Evolutionary conservation across 2,329 filamentous ascomycete species (phyloP), one percentile per base, ranked within the genome.

Genomic region (Alternaria panax): DNA sequence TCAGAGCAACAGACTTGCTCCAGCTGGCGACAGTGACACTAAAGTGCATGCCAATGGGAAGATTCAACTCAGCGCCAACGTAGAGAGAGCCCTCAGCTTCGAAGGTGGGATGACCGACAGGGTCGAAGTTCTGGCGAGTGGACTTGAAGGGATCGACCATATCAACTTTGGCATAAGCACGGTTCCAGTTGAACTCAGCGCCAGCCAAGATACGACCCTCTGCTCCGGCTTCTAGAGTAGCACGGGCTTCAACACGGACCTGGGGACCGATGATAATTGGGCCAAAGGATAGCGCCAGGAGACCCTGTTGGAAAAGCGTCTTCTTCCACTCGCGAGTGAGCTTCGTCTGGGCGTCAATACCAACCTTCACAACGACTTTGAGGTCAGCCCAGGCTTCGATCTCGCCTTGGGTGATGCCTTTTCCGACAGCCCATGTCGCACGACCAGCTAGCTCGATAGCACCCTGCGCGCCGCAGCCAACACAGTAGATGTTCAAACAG

Each of bases 171-270:
- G 48, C 48, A 20, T 52, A 52, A 7, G 34, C 48, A 32, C 48
- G 48, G 34, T 52, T 52, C 48, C 48, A 52, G 48, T 30, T 52
- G 28, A 52, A 38, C 48, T 52, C 48, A 25, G 48, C 48, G 30
- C 48, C 48, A 42, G 48, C 48, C 14, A 52, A 24, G 22, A 52
- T 25, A 20, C 48, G 48, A 12, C 48, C 48, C 48, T 52, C 34
- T 25, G 48, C 48, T 18, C 22, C 18, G 20, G 48, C 48, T 22
- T 52, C 48, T 11, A 52, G 36, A 27, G 48, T 27, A 22, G 34
- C 48, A 20, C 48, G 48, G 18, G 48, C 18, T 9, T 52, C 48
- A 16, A 52, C 18, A 7, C 36, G 34, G 4, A 52, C 25, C 8
- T 12, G 16, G 8, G 48, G 48, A n/a, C 48, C 48, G 18, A 52